Conservation (phyloP, 208 protist genomes). For the Trypanosoma lewisi region DNA sequence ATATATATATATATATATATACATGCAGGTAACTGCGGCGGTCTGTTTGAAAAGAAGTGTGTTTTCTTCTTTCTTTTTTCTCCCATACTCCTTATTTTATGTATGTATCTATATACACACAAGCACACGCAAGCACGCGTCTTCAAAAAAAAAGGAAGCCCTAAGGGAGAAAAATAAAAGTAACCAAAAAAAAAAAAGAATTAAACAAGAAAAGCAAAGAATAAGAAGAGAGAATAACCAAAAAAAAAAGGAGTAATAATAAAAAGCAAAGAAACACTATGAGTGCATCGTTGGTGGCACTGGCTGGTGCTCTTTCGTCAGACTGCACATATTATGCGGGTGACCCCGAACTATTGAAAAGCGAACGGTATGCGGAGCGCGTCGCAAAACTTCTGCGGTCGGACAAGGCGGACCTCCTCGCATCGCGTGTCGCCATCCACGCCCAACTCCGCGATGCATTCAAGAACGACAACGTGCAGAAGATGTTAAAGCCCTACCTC, state of each 20-base stretch:
- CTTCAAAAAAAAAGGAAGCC: constrained; percentile 18
- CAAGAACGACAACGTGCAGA: constrained; percentile 48
- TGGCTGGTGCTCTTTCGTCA: constrained; percentile 59
- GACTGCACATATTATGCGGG: constrained; percentile 81
- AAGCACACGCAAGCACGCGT: too few species aligned
- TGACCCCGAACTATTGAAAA: constrained; percentile 52
- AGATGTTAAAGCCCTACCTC: constrained; percentile 57
- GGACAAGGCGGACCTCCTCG: constrained; percentile 58
- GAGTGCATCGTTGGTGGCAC: constrained; percentile 56
- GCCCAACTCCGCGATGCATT: constrained; percentile 76
- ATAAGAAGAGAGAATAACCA: constrained; percentile 3
- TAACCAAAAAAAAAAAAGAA: constrained; percentile 17
- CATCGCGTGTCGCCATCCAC: constrained; percentile 71
- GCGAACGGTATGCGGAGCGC: constrained; percentile 42
- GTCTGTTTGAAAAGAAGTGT: too few species aligned
- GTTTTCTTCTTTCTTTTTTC: too few species aligned
- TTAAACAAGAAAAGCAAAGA: constrained; percentile 5
- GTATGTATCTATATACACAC: constrained; percentile 7
- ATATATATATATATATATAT: constrained; percentile 5
- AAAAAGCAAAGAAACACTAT: constrained; percentile 4
- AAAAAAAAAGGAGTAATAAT: constrained; percentile 7
- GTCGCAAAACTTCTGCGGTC: constrained; percentile 49
- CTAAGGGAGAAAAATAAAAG: neutral
- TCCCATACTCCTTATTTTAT: constrained; percentile 9
- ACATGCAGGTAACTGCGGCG: neutral